phyloP scores from a whole-genome alignment of 345 rosid genomes.

The Cardamine resedifolia region DNA sequence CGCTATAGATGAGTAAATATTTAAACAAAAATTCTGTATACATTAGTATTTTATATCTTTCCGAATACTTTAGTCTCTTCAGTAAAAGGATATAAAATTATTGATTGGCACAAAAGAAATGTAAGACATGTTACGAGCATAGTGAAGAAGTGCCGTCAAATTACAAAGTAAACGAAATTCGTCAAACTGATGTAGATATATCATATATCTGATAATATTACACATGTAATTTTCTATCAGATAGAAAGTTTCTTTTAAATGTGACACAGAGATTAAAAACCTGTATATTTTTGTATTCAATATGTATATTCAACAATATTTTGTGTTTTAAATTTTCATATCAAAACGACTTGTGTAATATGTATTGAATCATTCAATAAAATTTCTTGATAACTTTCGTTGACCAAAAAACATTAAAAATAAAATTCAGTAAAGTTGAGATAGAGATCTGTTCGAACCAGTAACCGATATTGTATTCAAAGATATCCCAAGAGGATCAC shows the following conservation, averaged over 20 bases:
- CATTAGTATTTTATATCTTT: not conserved
- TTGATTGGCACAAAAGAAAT: too few species aligned
- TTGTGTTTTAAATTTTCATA: not conserved
- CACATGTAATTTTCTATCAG: too few species aligned
- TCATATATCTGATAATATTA: not conserved
- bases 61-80: not conserved
- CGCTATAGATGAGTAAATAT: not conserved
- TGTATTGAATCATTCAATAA: not conserved
- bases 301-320: not conserved
- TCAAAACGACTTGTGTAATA: not conserved
- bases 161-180: not conserved
- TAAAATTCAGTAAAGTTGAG: slow-evolving; percentile 28
- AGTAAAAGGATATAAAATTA: not conserved
- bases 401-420: not conserved
- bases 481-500: slow-evolving; percentile 61
- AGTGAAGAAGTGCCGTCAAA: not conserved
- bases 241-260: too few species aligned
- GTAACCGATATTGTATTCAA: slow-evolving; percentile 47
- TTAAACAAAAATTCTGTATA: not conserved
- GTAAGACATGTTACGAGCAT: not conserved
- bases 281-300: not conserved
- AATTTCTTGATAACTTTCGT: not conserved
- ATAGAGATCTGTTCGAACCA: slow-evolving; percentile 4
- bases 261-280: not conserved
- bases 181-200: not conserved